These are phyloP conservation scores for Elongisporangium undulatum DNA, from an alignment of 352 stramenopile species.

Conservation along the genomic window DNA sequence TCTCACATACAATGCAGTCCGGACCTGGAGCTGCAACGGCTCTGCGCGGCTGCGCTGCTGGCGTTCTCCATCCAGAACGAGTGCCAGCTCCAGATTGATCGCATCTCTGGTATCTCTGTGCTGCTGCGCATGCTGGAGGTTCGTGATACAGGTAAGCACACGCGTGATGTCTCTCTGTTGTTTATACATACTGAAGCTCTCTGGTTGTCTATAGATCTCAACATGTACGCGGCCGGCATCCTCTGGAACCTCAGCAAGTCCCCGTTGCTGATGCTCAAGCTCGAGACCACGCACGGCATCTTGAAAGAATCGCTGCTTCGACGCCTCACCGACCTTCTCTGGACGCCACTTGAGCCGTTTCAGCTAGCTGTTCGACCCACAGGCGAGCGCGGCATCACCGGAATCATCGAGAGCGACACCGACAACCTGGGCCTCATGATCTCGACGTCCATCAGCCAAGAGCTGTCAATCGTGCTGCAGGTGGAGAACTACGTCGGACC, in stretches of 20 bases:
- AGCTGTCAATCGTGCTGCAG: conserved; percentile 42
- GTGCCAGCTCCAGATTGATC: conserved; percentile 67
- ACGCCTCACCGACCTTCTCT: conserved; percentile 45
- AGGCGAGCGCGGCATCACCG: conserved; percentile 33
- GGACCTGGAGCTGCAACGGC: conserved; percentile 26
- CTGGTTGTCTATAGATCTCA: conserved; percentile 24
- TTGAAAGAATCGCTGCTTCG: conserved; percentile 49
- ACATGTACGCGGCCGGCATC: conserved; percentile 37
- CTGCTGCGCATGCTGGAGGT: conserved; percentile 46
- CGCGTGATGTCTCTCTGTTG: not conserved
- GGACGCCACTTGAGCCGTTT: conserved; percentile 44
- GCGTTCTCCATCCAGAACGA: conserved; percentile 68
- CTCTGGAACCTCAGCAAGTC: conserved; percentile 76
- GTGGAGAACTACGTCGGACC: conserved; percentile 58
- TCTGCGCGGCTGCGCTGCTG: conserved; percentile 49
- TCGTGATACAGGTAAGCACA: conserved; percentile 19
- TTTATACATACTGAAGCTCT: not conserved
- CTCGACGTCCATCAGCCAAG: conserved; percentile 33
- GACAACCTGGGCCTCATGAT: conserved; percentile 62
- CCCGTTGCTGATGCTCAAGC: conserved; percentile 50
- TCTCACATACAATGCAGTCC: conserved; percentile 16
- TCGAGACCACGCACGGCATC: conserved; percentile 73
- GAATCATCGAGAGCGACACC: conserved; percentile 46
- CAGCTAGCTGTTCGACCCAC: conserved; percentile 33
- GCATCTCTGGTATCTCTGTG: conserved; percentile 30